phyloP scores from a whole-genome alignment of 169 alveolate species.

The Cryptosporidium canis region DNA sequence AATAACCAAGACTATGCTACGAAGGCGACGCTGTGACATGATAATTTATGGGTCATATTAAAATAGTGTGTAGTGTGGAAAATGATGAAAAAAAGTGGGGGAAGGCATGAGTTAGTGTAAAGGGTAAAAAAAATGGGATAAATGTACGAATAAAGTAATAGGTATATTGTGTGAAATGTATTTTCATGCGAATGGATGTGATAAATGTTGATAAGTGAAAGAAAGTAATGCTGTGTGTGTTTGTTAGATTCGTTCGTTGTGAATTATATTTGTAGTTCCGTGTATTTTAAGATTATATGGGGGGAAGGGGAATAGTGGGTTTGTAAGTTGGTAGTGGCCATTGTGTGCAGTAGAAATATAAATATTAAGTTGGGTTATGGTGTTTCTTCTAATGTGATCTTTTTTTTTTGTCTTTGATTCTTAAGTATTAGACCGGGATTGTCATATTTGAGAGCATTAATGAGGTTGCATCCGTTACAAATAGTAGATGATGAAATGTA shows the following conservation, averaged over 20 bases:
- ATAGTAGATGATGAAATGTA: conserved; percentile 48
- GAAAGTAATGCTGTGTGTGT: too few species aligned
- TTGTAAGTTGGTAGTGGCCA: too few species aligned
- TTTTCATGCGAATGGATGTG: too few species aligned
- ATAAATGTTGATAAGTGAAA: too few species aligned
- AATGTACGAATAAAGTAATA: too few species aligned
- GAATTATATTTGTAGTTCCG: too few species aligned
- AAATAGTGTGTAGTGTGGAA: conserved; percentile 10
- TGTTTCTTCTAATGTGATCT: conserved; percentile 1
- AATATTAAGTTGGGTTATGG: background rate
- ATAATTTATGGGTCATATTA: conserved; percentile 17
- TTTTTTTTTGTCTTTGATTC: conserved; percentile 53
- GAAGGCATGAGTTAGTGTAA: background rate
- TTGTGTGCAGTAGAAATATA: background rate
- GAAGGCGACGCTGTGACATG: conserved; percentile 15
- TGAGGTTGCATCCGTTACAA: conserved; percentile 57
- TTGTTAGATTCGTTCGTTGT: too few species aligned
- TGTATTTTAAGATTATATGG: too few species aligned
- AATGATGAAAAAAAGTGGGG: background rate
- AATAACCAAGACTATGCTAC: conserved; percentile 74
- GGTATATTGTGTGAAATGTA: too few species aligned
- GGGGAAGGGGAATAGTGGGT: too few species aligned
- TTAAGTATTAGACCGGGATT: conserved; percentile 4
- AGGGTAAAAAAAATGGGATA: background rate
- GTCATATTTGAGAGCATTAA: conserved; percentile 17